Evolutionary conservation across 2,329 filamentous ascomycete genomes (phyloP).

Genomic region (Diaporthe citrichinensis): DNA sequence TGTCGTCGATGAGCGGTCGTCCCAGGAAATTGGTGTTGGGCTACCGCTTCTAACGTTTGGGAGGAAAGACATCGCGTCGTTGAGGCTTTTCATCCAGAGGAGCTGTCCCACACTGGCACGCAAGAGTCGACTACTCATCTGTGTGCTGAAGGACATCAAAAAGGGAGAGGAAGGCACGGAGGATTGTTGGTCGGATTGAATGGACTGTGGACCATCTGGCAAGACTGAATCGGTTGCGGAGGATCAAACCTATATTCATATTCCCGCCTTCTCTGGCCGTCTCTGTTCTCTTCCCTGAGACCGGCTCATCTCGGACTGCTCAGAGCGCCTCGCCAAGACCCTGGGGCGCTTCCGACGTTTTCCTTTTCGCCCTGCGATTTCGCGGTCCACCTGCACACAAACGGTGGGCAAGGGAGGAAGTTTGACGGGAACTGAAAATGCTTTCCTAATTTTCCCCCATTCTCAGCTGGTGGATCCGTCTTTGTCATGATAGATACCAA

Average conservation of each 20-base stretch:
- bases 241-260: constrained; percentile 2
- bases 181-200: neutral
- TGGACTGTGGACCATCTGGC: constrained; percentile 5
- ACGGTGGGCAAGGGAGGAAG: neutral
- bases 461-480: neutral
- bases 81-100: neutral
- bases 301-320: neutral
- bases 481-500: constrained; percentile 22
- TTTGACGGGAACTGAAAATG: neutral
- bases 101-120: neutral
- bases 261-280: neutral
- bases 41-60: neutral
- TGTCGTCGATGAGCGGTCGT: neutral
- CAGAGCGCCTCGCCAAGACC: neutral
- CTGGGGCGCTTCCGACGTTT: neutral
- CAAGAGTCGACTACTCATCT: neutral
- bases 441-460: neutral
- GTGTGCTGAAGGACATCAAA: neutral
- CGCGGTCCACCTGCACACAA: neutral
- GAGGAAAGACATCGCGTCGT: neutral
- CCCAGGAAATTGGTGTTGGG: neutral
- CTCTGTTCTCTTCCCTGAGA: neutral
- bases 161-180: neutral
- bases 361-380: neutral
- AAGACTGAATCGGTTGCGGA: neutral